phyloP scores from a whole-genome alignment of 768 basidiomycete species.

The Sarcodon aspratus region DNA sequence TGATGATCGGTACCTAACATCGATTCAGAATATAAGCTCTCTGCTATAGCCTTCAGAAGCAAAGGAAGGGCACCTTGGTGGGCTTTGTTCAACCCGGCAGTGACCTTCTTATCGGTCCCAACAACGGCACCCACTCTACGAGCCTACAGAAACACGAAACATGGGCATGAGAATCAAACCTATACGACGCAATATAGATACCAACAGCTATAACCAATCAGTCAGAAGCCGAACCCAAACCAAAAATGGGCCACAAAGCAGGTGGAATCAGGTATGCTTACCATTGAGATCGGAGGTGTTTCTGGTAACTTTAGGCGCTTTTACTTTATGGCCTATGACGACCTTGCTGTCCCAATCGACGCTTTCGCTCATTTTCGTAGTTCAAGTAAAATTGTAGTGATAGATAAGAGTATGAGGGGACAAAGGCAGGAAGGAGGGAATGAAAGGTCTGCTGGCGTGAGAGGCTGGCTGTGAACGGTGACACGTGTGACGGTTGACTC shows the following conservation, averaged over 20 bases:
- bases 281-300: conserved; percentile 48
- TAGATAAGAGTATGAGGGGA: background rate
- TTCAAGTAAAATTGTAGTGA: background rate
- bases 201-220: conserved; percentile 38
- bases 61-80: conserved; percentile 38
- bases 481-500: too few species aligned
- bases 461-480: too few species aligned
- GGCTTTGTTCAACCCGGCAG: conserved; percentile 64
- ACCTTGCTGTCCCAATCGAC: conserved; percentile 60
- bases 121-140: conserved; percentile 68
- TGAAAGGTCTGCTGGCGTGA: background rate
- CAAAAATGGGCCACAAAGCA: too few species aligned
- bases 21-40: background rate
- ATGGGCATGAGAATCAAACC: background rate
- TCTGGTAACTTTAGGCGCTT: conserved; percentile 52
- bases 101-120: conserved; percentile 72
- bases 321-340: conserved; percentile 64
- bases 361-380: conserved; percentile 16
- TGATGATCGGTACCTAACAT: conserved; percentile 80
- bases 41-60: background rate
- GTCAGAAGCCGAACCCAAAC: background rate
- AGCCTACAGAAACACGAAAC: conserved; percentile 34
- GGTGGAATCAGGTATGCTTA: conserved; percentile 6
- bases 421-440: background rate
- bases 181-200: conserved; percentile 3